Evolutionary conservation across 2,329 filamentous ascomycete species (phyloP).

Genomic region (Clarireedia hainanense): DNA sequence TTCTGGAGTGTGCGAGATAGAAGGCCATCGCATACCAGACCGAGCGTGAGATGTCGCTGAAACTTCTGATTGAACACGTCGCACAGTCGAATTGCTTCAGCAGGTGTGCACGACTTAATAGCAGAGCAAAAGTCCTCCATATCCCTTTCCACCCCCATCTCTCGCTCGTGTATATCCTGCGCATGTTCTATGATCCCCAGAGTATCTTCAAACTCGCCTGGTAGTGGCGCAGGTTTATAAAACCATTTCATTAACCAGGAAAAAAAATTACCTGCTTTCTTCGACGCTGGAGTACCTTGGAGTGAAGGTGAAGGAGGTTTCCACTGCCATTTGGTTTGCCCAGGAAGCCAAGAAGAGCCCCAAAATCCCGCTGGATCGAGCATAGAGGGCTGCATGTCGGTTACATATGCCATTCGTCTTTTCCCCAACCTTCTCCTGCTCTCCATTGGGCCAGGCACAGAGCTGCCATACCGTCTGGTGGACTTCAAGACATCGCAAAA

Average conservation of each 20-base stretch:
- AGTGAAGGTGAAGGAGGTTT: slow-evolving; percentile 22
- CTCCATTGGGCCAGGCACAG: slow-evolving; percentile 30
- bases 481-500: slow-evolving; percentile 31
- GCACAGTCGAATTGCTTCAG: slow-evolving; percentile 10
- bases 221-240: not conserved
- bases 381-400: slow-evolving; percentile 17
- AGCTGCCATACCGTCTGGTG: slow-evolving; percentile 29
- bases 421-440: slow-evolving; percentile 27
- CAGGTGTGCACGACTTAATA: not conserved
- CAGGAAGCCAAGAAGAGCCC: slow-evolving; percentile 19
- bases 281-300: slow-evolving; percentile 4
- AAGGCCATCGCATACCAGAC: slow-evolving; percentile 13
- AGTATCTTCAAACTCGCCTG: not conserved
- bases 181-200: not conserved
- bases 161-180: not conserved
- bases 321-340: slow-evolving; percentile 26
- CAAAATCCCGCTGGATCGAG: slow-evolving; percentile 14
- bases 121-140: slow-evolving; percentile 12
- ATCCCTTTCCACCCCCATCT: slow-evolving; percentile 6
- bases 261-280: slow-evolving; percentile 9
- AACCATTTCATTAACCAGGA: slow-evolving; percentile 19
- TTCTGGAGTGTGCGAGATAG: slow-evolving; percentile 10
- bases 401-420: slow-evolving; percentile 26
- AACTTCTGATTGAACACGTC: slow-evolving; percentile 17
- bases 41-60: slow-evolving; percentile 19